Evolutionary conservation across 345 rosid genomes (phyloP), one percentile per base, ranked within the genome.

Genomic region (Anastatica hierochuntica): DNA sequence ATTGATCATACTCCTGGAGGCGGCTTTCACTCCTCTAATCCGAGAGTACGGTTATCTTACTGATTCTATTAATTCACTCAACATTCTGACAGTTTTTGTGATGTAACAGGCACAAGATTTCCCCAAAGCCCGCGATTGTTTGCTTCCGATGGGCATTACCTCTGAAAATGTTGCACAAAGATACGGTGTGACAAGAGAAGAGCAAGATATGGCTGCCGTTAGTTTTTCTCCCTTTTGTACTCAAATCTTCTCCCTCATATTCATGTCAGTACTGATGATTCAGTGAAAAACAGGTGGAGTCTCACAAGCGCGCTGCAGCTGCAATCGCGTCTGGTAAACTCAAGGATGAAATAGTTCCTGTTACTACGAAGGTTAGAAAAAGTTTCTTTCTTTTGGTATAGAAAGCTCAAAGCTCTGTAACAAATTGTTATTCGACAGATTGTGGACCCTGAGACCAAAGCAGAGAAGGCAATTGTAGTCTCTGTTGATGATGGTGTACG

Each of bases 141-240:
- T 92, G 69, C 90, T 92, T 67, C 96, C 96, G 14, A 84, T 92
- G 96, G 98, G 98, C 7, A 69, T 88, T 23, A 92, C 95, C 60
- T 87, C 96, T 46, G 98, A 92, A 77, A 92, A 87, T 68, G 98
- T 92, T 55, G 96, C 98, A 24, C 70, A 78, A 44, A 77, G 82
- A 14, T 88, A 56, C 10, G 90, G 95, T 10, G 68, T 92, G 45
- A 84, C 98, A 49, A 75, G 96, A 31, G 69, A 72, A 72, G 96
- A 92, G 48, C 98, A 92, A 71, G 98, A 88, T 60, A 74, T 71
- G 72, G 94, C 96, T 62, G 86, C 96, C 19, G 96, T 92, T 53
- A 72, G 84, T 64, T 62, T 35, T 8, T 39, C 7, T 29, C 9
- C 43, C 3, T 33, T 14, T 14, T 37, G 13, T 6, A 21, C 14